Base-by-base conservation (phyloP, 371 early-diverging fungal species). In the Nematocida parisii region DNA sequence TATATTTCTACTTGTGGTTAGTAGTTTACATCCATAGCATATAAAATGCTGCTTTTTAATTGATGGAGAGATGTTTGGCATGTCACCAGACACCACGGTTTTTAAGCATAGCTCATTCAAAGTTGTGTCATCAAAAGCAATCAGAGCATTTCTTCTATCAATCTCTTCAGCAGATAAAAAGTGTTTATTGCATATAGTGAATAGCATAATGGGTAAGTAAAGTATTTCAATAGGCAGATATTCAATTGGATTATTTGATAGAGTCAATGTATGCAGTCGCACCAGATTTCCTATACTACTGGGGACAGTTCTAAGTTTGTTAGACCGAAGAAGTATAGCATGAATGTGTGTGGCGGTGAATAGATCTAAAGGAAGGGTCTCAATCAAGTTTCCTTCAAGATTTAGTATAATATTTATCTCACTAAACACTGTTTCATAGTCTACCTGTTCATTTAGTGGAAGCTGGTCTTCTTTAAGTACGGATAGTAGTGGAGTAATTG, bases 221-320 rank as follows among this genome's bases (percentile, higher is more conserved):
- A 45, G 33, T 22, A 77, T 52, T 33, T 77, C 80, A 58, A 67
- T 44, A 1, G 80, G 80, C 13, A 77, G 68, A 61, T 77, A 71
- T 50, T 60, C 15, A 45, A 77, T 77, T 11, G 80, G 80, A 47
- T 77, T 77, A 15, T 70, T 70, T 18, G 80, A 82, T n/a, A 77
- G 62, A 39, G 80, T 77, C 7, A 77, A 52, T 7, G 54, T 70
- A 27, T 18, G 18, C 7, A 77, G 62, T 0, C 40, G 11, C 15
- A 5, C 52, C 46, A 77, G 68, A 33, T 70, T 56, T 39, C 24
- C 46, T 18, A 77, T 77, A 5, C 44, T 18, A 9, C n/a, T 7
- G 11, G 80, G 54, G 27, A 77, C 9, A 11, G 66, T 67, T 15
- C 22, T 15, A 18, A 77, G 40, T 22, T 57, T 67, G 45, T 77